Evolutionary conservation across 768 basidiomycete genomes (phyloP).

Genomic region (Candolleomyces aberdarensis): DNA sequence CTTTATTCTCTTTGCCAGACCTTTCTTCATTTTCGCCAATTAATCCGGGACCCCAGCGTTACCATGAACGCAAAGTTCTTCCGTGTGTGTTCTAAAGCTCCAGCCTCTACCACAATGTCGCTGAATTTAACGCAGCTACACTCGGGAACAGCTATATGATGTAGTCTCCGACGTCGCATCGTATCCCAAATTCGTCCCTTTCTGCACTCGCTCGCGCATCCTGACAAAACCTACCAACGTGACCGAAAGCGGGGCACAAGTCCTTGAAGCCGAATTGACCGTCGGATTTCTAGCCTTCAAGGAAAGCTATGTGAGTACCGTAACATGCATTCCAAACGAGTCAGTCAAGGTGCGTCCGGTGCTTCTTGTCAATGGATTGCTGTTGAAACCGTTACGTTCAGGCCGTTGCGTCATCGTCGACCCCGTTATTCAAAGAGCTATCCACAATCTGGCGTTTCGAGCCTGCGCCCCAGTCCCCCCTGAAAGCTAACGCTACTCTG

Average conservation of each 20-base stretch:
- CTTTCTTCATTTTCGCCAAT: slow-evolving; percentile 42
- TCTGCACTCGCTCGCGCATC: slow-evolving; percentile 74
- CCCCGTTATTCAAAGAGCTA: slow-evolving; percentile 70
- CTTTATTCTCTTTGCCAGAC: slow-evolving; percentile 47
- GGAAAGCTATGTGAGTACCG: slow-evolving; percentile 85
- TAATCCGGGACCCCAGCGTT: slow-evolving; percentile 53
- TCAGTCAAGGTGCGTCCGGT: slow-evolving; percentile 65
- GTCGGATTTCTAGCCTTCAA: slow-evolving; percentile 86
- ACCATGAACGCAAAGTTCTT: slow-evolving; percentile 81
- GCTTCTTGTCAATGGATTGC: slow-evolving; percentile 9
- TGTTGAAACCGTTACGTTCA: slow-evolving; percentile 21
- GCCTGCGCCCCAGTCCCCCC: slow-evolving; percentile 30
- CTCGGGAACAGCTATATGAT: slow-evolving; percentile 72
- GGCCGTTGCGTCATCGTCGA: slow-evolving; percentile 71
- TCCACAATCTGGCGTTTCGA: slow-evolving; percentile 74
- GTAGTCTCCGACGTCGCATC: slow-evolving; percentile 86
- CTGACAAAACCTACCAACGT: slow-evolving; percentile 33
- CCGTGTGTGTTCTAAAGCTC: slow-evolving; percentile 56
- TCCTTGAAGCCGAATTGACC: slow-evolving; percentile 81
- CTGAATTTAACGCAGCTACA: slow-evolving; percentile 52
- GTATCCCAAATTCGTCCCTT: slow-evolving; percentile 86
- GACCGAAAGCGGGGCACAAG: slow-evolving; percentile 28
- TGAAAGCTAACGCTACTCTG: slow-evolving; percentile 53
- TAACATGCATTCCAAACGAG: slow-evolving; percentile 75
- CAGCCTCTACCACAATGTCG: slow-evolving; percentile 8